Conservation (phyloP, 345 rosid species). For the Gynandropsis gynandra region DNA sequence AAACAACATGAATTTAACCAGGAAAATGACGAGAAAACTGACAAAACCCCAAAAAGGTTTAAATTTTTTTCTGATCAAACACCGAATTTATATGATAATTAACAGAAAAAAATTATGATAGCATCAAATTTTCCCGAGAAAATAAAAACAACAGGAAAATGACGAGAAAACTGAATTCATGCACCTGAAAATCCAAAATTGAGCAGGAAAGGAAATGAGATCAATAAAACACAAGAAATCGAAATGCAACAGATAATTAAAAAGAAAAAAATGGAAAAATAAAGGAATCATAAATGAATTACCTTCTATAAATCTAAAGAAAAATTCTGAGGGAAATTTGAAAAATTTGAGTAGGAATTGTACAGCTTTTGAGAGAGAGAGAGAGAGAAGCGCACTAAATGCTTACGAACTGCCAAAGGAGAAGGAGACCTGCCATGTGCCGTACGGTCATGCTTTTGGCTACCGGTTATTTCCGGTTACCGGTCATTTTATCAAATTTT, state of each 20-base stretch:
- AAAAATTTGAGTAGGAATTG: conserved; percentile 15
- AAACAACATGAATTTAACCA: too few relatives aligned
- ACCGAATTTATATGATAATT: too few relatives aligned
- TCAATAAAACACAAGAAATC: neutral
- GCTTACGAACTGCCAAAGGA: conserved; percentile 65
- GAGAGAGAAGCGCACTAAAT: conserved; percentile 37
- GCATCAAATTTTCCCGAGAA: conserved; percentile 3
- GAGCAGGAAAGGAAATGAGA: too few relatives aligned
- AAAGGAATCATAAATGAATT: neutral
- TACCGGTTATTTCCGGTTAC: too few relatives aligned
- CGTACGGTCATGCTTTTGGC: too few relatives aligned
- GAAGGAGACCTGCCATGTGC: conserved; percentile 40
- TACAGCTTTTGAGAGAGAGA: conserved; percentile 26
- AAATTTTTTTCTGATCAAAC: too few relatives aligned
- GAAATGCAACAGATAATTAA: neutral
- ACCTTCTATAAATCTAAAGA: conserved; percentile 8
- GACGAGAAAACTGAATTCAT: too few relatives aligned
- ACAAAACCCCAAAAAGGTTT: too few relatives aligned
- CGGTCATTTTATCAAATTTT: too few relatives aligned
- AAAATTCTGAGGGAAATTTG: neutral
- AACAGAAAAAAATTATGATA: too few relatives aligned
- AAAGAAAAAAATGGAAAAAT: neutral
- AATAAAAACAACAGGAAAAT: neutral
- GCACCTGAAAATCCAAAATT: neutral
- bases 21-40: neutral